phyloP scores from a whole-genome alignment of 2,329 filamentous ascomycete species.

The Colletotrichum eremochloae region DNA sequence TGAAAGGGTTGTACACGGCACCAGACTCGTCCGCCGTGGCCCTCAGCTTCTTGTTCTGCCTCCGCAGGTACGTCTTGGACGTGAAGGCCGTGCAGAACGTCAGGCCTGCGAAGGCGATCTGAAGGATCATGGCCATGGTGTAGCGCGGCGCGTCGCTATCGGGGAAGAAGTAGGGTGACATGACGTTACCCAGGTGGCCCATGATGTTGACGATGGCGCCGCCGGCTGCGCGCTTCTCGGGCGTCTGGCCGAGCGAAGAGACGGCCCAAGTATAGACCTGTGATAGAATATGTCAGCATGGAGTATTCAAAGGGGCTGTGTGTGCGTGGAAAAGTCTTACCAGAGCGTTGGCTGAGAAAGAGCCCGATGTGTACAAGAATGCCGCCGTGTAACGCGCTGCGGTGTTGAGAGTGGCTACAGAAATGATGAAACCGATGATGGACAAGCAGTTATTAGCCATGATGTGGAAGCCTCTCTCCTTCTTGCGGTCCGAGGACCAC shows the following conservation, averaged over 20 bases:
- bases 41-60: slow-evolving; percentile 42
- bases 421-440: slow-evolving; percentile 55
- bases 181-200: slow-evolving; percentile 59
- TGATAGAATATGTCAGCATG: slow-evolving; percentile 5
- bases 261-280: slow-evolving; percentile 55
- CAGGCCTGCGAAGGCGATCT: slow-evolving; percentile 39
- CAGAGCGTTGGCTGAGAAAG: slow-evolving; percentile 55
- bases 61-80: slow-evolving; percentile 33
- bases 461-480: slow-evolving; percentile 58
- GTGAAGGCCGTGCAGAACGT: slow-evolving; percentile 30
- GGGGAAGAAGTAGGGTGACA: slow-evolving; percentile 60
- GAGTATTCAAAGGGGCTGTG: not conserved
- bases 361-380: slow-evolving; percentile 54
- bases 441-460: slow-evolving; percentile 54
- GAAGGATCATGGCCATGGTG: slow-evolving; percentile 53
- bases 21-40: slow-evolving; percentile 29
- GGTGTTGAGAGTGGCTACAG: slow-evolving; percentile 48
- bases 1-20: slow-evolving; percentile 39
- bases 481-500: slow-evolving; percentile 57
- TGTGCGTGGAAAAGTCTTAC: not conserved
- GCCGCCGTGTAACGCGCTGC: slow-evolving; percentile 51
- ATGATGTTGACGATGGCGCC: slow-evolving; percentile 59
- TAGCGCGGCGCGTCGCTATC: slow-evolving; percentile 56
- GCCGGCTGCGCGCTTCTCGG: slow-evolving; percentile 59
- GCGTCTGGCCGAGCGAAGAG: slow-evolving; percentile 56